Evolutionary conservation across 2,329 filamentous ascomycete species (phyloP), one percentile per base, ranked within the genome.

Genomic region (Fusarium falciforme): DNA sequence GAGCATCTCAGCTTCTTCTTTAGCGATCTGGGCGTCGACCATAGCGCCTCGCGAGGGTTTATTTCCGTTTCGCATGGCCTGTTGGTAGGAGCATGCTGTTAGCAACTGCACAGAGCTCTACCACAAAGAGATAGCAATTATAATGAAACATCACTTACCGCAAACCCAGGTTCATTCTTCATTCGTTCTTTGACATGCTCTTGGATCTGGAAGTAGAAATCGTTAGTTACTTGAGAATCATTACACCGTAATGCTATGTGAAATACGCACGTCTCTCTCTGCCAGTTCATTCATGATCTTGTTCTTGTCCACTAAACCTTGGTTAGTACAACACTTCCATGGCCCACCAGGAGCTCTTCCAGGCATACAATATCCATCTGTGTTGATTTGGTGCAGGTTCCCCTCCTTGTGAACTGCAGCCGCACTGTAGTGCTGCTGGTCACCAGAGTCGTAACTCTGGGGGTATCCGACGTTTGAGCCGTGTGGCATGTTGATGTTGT

Each of bases 11-110:
- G 64, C 67, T 9, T 74, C 71, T 20, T 74, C 71, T 17, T 27
- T 57, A 3, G 71, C 71, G 6, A 74, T 67, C 6, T 68, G 64
- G 2, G 64, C 64, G 20, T 74, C 71, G 14, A 74, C 40, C 25
- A 65, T 17, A 6, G 71, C 71, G 1, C 71, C 71, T 2, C 57
- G 57, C 2, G 71, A 74, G 9, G 71, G 71, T 7, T 63, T 59
- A 11, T 74, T 68, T 11, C 71, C 68, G 16, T 74, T 71, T 17
- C 42, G 42, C 67, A 74, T 63, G 4, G 47, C 71, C 71, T 74
- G 2, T 12, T 47, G 11, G 3, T 9, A 7, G 2, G 12, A n/a
- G 12, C 9, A 20, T 1, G 3, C 2, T 3, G 4, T 1, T 2
- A 42, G 35, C 29, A 22, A 12, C 8, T 36, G 9, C n/a, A 8